A percentile compares a stretch with the other conserved stretches of the same genome.
Evolutionary conservation across 202 grass and related monocot species (phyloP).

Genomic region (Cymbopogon flexuosus): DNA sequence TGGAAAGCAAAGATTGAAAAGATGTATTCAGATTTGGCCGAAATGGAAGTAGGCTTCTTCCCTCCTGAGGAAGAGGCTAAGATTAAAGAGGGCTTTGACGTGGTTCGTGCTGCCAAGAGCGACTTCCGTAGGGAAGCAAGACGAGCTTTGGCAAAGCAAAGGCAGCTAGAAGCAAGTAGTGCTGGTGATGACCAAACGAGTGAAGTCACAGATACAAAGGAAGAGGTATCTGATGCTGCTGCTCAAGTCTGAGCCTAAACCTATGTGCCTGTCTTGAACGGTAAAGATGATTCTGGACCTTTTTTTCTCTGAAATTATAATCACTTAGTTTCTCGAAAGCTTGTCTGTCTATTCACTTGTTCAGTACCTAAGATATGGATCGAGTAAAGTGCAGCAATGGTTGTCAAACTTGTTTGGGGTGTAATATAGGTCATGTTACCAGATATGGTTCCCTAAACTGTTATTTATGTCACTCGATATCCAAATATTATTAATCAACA

Average conservation of each 20-base stretch:
- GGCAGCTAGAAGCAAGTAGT: slow-evolving; percentile 39
- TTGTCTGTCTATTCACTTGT: background rate
- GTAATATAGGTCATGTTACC: background rate
- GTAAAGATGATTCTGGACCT: slow-evolving; percentile 24
- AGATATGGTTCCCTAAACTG: background rate
- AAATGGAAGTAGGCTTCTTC: slow-evolving; percentile 71
- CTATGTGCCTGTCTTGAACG: slow-evolving; percentile 7
- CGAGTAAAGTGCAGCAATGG: background rate
- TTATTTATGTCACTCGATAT: background rate
- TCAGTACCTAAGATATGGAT: background rate
- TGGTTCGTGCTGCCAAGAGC: slow-evolving; percentile 43
- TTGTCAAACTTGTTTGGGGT: background rate
- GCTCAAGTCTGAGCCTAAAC: slow-evolving; percentile 27
- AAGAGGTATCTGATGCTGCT: slow-evolving; percentile 23
- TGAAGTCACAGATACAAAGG: slow-evolving; percentile 31
- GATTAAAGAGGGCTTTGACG: slow-evolving; percentile 59
- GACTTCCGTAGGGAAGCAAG: slow-evolving; percentile 46
- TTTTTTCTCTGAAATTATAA: slow-evolving; percentile 12
- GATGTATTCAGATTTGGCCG: slow-evolving; percentile 76
- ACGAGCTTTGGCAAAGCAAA: slow-evolving; percentile 51
- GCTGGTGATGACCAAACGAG: slow-evolving; percentile 27
- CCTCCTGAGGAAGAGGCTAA: slow-evolving; percentile 72
- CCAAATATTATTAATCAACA: background rate
- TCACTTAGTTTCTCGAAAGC: background rate
- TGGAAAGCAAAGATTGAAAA: slow-evolving; percentile 92